These are phyloP conservation scores for Aspergillus fischeri DNA, from an alignment of 2,329 filamentous ascomycete species.

Conservation along the genomic window DNA sequence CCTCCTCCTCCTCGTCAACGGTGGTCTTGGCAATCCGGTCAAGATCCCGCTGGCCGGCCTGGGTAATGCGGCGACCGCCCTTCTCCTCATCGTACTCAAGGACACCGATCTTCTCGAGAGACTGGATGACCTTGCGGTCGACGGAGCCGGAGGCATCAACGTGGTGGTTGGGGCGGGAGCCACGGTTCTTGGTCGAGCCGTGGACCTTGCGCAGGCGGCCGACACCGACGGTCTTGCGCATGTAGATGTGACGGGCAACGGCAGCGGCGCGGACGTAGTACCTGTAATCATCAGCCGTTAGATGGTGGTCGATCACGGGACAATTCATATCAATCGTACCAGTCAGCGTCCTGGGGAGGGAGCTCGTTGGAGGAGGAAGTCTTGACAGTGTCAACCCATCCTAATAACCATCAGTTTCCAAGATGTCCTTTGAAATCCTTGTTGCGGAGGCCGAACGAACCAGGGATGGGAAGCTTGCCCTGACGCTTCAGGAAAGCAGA, in stretches of 20 bases:
- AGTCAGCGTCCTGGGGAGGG: constrained; percentile 96
- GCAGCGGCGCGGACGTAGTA: constrained; percentile 84
- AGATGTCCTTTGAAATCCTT: background rate
- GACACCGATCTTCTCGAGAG: constrained; percentile 98
- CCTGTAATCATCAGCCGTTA: constrained; percentile 33
- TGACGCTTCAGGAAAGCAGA: constrained; percentile 68
- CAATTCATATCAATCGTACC: constrained; percentile 59
- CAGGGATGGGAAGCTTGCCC: constrained; percentile 66
- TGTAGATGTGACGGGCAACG: constrained; percentile 96
- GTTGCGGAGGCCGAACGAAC: constrained; percentile 42
- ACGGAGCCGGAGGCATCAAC: constrained; percentile 92
- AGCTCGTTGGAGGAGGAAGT: constrained; percentile 95
- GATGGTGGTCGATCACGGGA: background rate
- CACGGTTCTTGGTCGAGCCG: constrained; percentile 96
- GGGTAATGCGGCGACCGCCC: constrained; percentile 96
- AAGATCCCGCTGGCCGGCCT: constrained; percentile 97
- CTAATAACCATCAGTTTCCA: constrained; percentile 43
- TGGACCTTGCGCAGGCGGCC: constrained; percentile 96
- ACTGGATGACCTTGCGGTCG: constrained; percentile 96
- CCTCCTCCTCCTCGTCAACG: constrained; percentile 43
- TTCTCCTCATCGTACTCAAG: constrained; percentile 97
- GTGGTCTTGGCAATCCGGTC: constrained; percentile 86
- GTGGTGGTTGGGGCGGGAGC: constrained; percentile 85
- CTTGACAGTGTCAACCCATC: constrained; percentile 99
- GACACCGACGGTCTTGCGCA: constrained; percentile 98